phyloP scores from a whole-genome alignment of 805 yeast genomes.

The Lipomyces kockii region DNA sequence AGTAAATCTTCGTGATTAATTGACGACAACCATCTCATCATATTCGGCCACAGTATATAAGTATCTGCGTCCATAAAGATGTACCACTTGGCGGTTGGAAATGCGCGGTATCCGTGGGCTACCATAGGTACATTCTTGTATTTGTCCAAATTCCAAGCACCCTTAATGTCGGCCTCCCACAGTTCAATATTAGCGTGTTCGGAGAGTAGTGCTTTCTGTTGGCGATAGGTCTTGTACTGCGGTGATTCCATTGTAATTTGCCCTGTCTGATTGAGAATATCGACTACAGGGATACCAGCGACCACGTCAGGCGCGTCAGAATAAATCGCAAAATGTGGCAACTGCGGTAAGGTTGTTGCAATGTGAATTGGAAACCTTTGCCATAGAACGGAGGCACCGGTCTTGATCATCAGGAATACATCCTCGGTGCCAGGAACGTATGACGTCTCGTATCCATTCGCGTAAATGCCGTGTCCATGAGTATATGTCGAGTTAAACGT shows the following conservation, averaged over 20 bases:
- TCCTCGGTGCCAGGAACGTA: slow-evolving; percentile 30
- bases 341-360: slow-evolving; percentile 43
- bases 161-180: slow-evolving; percentile 22
- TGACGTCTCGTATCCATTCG: slow-evolving; percentile 13
- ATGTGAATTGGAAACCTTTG: slow-evolving; percentile 39
- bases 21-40: slow-evolving; percentile 38
- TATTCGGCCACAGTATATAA: slow-evolving; percentile 42
- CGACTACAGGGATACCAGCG: slow-evolving; percentile 45
- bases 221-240: slow-evolving; percentile 41
- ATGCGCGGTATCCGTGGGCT: slow-evolving; percentile 43
- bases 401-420: slow-evolving; percentile 46
- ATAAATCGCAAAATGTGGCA: slow-evolving; percentile 45
- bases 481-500: slow-evolving; percentile 10
- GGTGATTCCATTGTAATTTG: slow-evolving; percentile 17
- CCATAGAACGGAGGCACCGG: slow-evolving; percentile 44
- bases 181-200: slow-evolving; percentile 39
- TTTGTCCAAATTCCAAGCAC: slow-evolving; percentile 47
- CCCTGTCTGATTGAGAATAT: slow-evolving; percentile 39
- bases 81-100: slow-evolving; percentile 45
- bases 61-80: slow-evolving; percentile 25
- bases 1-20: slow-evolving; percentile 41
- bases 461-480: slow-evolving; percentile 12
- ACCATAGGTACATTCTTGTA: slow-evolving; percentile 48
- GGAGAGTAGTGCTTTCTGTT: slow-evolving; percentile 37
- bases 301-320: slow-evolving; percentile 45